Evolutionary conservation across 2,329 filamentous ascomycete genomes (phyloP), one percentile per base, ranked within the genome.

Genomic region (Chaetomiaceae sp.): DNA sequence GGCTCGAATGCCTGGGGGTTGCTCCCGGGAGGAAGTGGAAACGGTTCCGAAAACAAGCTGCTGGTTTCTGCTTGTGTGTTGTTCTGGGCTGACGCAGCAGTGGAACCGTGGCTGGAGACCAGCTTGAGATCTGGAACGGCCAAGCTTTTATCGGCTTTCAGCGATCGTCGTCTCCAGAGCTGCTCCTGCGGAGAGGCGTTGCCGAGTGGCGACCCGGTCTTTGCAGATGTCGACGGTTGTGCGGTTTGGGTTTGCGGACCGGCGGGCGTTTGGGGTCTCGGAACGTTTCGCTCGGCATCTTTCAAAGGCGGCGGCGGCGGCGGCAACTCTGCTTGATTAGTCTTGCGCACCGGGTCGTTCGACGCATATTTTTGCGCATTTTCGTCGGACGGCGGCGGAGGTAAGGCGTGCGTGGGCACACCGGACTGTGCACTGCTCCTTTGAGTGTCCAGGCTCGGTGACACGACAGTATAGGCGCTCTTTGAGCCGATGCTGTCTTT

Each of bases 151-250:
- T 79, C 75, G 50, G 69, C 70, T 62, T 76, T 80, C 23, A 73
- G 66, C 13, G 77, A 78, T 41, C 79, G 73, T 48, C 79, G 71
- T 52, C 73, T 72, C 78, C 77, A 81, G 29, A 75, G 67, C 56
- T 73, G 67, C 20, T 55, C 58, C 30, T 60, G 56, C 23, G 59
- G 56, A 16, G 59, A 59, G 29, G 48, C 42, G 41, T 56, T 56
- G 20, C 21, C 38, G 38, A 58, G 49, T 23, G 54, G 54, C 27
- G 55, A 51, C 40, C 53, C 38, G 29, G 45, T 41, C 30, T 43
- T 51, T 43, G 46, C 40, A n/a, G 54, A 49, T 16, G 56, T 48
- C 9, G 49, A 36, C 41, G 57, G 45, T 45, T 55, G 57, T 21
- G 41, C 48, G 29, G 43, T 14, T 16, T 57, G 53, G 18, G 34